phyloP scores from a whole-genome alignment of 2,329 filamentous ascomycete species.

The Phialophora macrospora region DNA sequence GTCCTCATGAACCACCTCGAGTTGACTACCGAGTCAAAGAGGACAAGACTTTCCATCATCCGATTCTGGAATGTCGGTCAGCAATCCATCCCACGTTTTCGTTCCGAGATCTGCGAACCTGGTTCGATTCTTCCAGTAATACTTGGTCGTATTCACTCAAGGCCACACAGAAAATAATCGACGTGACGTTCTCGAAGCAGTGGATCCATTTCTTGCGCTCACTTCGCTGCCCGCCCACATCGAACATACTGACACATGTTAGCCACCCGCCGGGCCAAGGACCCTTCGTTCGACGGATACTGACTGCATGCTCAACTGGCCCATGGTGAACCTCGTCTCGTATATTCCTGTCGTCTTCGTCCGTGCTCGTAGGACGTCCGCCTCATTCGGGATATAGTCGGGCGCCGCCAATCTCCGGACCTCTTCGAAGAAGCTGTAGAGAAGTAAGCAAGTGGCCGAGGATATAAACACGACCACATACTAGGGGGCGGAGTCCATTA shows the following conservation, averaged over 20 bases:
- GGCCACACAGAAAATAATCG: constrained; percentile 98
- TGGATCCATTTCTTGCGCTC: constrained; percentile 99
- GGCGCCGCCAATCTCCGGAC: constrained; percentile 79
- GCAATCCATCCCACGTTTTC: background rate
- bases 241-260: constrained; percentile 80
- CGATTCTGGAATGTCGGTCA: constrained; percentile 70
- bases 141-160: constrained; percentile 99
- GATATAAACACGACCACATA: constrained; percentile 57
- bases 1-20: constrained; percentile 99
- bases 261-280: constrained; percentile 28
- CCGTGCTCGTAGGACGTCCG: constrained; percentile 91
- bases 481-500: constrained; percentile 99
- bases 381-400: constrained; percentile 90
- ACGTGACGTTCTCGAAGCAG: constrained; percentile 99
- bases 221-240: constrained; percentile 94
- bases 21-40: constrained; percentile 98
- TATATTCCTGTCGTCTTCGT: constrained; percentile 99
- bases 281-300: constrained; percentile 43
- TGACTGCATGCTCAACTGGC: constrained; percentile 97
- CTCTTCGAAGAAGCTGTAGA: constrained; percentile 87
- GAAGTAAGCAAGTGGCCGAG: constrained; percentile 26
- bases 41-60: constrained; percentile 97
- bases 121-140: constrained; percentile 92
- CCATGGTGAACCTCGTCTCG: constrained; percentile 98
- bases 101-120: constrained; percentile 62